Evolutionary conservation across 805 yeast species (phyloP).

Genomic region (Saturnispora kantuleensis): DNA sequence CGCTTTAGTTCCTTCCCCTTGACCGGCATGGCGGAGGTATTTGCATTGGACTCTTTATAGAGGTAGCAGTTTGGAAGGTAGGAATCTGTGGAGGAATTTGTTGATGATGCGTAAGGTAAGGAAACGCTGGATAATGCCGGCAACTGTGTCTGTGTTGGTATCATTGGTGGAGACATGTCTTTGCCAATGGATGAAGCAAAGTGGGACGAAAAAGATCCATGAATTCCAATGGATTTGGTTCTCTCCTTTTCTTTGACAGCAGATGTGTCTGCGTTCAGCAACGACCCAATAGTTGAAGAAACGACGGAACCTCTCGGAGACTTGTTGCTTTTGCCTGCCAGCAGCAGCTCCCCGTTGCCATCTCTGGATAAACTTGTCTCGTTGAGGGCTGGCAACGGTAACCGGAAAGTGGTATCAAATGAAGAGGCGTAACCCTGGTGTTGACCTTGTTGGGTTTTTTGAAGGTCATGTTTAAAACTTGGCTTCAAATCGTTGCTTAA

Average conservation of each 20-base stretch:
- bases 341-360: too few relatives aligned
- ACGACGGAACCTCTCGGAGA: too few relatives aligned
- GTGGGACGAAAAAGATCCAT: too few relatives aligned
- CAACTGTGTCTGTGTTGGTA: too few relatives aligned
- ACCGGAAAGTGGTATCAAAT: neutral
- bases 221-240: too few relatives aligned
- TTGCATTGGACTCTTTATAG: neutral
- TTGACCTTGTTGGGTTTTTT: neutral
- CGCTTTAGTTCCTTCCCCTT: neutral
- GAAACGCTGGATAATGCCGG: neutral
- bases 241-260: too few relatives aligned
- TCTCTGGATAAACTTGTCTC: neutral
- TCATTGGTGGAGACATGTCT: too few relatives aligned
- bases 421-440: neutral
- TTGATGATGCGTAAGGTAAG: neutral
- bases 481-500: neutral
- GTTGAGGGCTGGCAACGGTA: neutral
- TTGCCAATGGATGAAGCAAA: too few relatives aligned
- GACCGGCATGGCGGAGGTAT: neutral
- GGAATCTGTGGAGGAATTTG: neutral
- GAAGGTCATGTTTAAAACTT: too few relatives aligned
- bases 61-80: neutral
- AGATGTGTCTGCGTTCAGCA: too few relatives aligned
- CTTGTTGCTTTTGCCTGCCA: neutral
- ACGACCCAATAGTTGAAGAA: too few relatives aligned